Conservation (phyloP, 1,139 yeast species). For the Taphrina betulina region DNA sequence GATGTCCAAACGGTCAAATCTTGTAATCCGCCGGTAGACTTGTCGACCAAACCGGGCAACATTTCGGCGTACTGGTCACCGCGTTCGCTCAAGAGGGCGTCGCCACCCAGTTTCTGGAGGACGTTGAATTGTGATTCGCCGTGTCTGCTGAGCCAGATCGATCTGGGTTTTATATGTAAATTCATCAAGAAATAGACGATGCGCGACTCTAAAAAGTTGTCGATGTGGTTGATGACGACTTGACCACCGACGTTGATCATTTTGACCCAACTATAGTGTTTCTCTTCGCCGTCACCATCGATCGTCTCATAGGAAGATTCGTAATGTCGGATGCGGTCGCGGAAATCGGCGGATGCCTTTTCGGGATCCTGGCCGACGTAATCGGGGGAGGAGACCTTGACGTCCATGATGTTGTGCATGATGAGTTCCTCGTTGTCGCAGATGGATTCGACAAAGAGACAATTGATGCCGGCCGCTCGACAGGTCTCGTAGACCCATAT, state of each 20-base stretch:
- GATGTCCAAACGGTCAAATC: slow-evolving; percentile 95
- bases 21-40: slow-evolving; percentile 67
- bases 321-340: slow-evolving; percentile 69
- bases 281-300: slow-evolving; percentile 51
- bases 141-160: slow-evolving; percentile 90
- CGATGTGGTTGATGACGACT: slow-evolving; percentile 81
- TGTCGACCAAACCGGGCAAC: slow-evolving; percentile 72
- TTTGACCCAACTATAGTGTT: slow-evolving; percentile 76
- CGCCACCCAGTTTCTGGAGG: slow-evolving; percentile 95
- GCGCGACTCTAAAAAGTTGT: slow-evolving; percentile 83
- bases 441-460: slow-evolving; percentile 88
- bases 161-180: slow-evolving; percentile 84
- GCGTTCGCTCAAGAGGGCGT: slow-evolving; percentile 78
- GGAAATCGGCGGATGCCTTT: slow-evolving; percentile 68
- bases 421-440: slow-evolving; percentile 81
- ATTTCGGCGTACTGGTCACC: slow-evolving; percentile 83
- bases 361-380: slow-evolving; percentile 71
- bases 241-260: slow-evolving; percentile 84
- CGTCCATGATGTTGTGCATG: slow-evolving; percentile 76
- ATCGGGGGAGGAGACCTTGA: slow-evolving; percentile 84
- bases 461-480: slow-evolving; percentile 68
- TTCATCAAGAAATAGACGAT: slow-evolving; percentile 96
- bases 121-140: slow-evolving; percentile 92
- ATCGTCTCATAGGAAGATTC: slow-evolving; percentile 74
- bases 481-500: slow-evolving; percentile 63